Conservation (phyloP, 2,329 filamentous ascomycete species). For the Drechslerella dactyloides region DNA sequence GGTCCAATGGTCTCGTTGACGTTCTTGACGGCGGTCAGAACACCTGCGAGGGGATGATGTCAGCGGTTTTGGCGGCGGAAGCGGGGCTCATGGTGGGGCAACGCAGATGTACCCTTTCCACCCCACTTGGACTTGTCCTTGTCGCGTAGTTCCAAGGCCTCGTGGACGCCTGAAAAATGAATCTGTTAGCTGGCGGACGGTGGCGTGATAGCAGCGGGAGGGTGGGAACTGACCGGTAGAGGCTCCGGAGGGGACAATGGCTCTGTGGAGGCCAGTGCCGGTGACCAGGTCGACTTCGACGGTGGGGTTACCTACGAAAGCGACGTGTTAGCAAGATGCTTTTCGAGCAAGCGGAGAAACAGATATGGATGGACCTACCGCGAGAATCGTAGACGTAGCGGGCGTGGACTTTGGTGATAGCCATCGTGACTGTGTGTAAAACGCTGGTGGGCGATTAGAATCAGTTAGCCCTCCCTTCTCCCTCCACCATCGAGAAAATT, state of each 20-base stretch:
- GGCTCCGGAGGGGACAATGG: slow-evolving; percentile 95
- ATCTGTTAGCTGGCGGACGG: slow-evolving; percentile 19
- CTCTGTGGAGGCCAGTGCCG: slow-evolving; percentile 93
- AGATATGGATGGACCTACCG: slow-evolving; percentile 57
- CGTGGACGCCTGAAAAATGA: slow-evolving; percentile 73
- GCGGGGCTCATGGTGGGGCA: slow-evolving; percentile 36
- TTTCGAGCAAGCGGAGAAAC: neutral
- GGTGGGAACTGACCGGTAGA: slow-evolving; percentile 73
- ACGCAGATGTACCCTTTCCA: slow-evolving; percentile 71
- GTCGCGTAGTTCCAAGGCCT: slow-evolving; percentile 89
- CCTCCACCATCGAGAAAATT: too few species aligned
- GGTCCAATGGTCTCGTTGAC: slow-evolving; percentile 83
- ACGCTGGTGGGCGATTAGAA: neutral
- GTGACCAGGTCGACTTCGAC: slow-evolving; percentile 98
- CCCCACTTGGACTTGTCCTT: slow-evolving; percentile 85
- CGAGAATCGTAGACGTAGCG: slow-evolving; percentile 99
- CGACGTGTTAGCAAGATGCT: slow-evolving; percentile 16
- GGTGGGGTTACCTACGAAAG: slow-evolving; percentile 77
- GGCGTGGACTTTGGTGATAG: slow-evolving; percentile 87
- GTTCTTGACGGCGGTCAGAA: slow-evolving; percentile 82
- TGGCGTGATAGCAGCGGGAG: neutral
- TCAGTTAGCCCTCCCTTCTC: neutral
- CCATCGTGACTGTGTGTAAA: slow-evolving; percentile 65
- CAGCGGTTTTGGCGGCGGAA: slow-evolving; percentile 54
- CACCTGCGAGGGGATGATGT: slow-evolving; percentile 59